A percentile compares a stretch with the other conserved stretches of the same genome.
Evolutionary conservation across 192 early-diverging fungal species (phyloP).

Genomic region (Gaertneriomyces sp.): DNA sequence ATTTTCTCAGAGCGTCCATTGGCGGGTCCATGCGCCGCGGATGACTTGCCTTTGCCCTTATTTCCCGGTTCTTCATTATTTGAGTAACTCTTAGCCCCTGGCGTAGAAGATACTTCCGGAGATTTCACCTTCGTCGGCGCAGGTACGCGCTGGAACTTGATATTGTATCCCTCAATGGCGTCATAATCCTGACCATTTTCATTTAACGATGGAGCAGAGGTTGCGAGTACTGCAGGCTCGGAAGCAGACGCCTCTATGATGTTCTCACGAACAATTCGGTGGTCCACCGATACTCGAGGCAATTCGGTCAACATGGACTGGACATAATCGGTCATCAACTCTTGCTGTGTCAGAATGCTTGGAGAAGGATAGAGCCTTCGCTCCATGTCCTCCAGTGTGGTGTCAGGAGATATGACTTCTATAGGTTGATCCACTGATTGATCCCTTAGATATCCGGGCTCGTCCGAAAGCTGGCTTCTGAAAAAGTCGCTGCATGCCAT

Average conservation of each 20-base stretch:
- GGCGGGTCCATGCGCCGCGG: not conserved
- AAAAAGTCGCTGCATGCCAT: slow-evolving; percentile 70
- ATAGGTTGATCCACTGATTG: slow-evolving; percentile 18
- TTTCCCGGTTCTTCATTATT: not conserved
- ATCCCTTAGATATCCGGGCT: slow-evolving; percentile 69
- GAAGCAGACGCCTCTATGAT: not conserved
- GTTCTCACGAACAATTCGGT: not conserved
- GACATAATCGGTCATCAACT: slow-evolving; percentile 1
- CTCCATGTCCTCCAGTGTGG: slow-evolving; percentile 4
- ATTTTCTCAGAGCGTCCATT: not conserved
- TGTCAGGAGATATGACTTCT: slow-evolving; percentile 19
- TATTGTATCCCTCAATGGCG: slow-evolving; percentile 14
- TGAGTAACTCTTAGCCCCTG: not conserved
- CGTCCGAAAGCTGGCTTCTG: slow-evolving; percentile 64
- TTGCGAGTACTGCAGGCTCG: not conserved
- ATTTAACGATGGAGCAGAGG: not conserved
- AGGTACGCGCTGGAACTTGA: not conserved
- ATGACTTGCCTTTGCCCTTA: not conserved
- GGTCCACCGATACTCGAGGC: not conserved
- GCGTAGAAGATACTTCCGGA: too few species aligned
- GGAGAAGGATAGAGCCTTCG: not conserved
- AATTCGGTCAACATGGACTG: not conserved
- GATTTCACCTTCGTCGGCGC: too few species aligned
- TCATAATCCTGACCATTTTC: not conserved
- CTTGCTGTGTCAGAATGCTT: not conserved